Conservation (phyloP, 1,139 yeast genomes). For the Yamadazyma kanchanaburiensis region DNA sequence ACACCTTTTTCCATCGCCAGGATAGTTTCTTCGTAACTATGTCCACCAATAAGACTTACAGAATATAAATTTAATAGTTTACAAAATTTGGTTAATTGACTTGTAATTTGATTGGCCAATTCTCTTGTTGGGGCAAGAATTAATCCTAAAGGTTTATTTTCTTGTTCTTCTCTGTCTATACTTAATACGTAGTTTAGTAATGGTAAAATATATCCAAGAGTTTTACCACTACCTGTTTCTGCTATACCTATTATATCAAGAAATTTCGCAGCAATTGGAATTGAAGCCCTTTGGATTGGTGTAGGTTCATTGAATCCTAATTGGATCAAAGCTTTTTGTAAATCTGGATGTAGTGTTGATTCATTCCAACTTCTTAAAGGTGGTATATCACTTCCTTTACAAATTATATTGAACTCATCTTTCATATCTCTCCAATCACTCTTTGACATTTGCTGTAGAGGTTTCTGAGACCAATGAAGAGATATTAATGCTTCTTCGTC, state of each 20-base stretch:
- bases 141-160: constrained; percentile 50
- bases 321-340: constrained; percentile 33
- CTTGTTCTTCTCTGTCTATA: constrained; percentile 30
- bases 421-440: constrained; percentile 89
- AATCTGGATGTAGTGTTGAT: constrained; percentile 41
- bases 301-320: constrained; percentile 67
- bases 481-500: constrained; percentile 18
- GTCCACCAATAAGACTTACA: constrained; percentile 86
- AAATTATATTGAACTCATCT: constrained; percentile 70
- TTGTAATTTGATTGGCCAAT: constrained; percentile 80
- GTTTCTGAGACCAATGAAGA: constrained; percentile 71
- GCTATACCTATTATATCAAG: constrained; percentile 87
- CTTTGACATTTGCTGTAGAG: constrained; percentile 59
- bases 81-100: constrained; percentile 57
- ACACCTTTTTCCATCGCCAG: constrained; percentile 61
- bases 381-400: constrained; percentile 49
- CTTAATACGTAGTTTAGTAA: constrained; percentile 53
- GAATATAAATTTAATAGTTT: constrained; percentile 41
- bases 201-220: constrained; percentile 80
- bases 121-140: constrained; percentile 92
- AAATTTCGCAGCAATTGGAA: constrained; percentile 63
- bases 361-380: constrained; percentile 81
- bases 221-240: constrained; percentile 95
- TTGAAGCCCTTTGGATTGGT: constrained; percentile 85
- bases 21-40: constrained; percentile 72